Evolutionary conservation across 306 rosid genomes (phyloP).

Genomic region (Quercus rubra): DNA sequence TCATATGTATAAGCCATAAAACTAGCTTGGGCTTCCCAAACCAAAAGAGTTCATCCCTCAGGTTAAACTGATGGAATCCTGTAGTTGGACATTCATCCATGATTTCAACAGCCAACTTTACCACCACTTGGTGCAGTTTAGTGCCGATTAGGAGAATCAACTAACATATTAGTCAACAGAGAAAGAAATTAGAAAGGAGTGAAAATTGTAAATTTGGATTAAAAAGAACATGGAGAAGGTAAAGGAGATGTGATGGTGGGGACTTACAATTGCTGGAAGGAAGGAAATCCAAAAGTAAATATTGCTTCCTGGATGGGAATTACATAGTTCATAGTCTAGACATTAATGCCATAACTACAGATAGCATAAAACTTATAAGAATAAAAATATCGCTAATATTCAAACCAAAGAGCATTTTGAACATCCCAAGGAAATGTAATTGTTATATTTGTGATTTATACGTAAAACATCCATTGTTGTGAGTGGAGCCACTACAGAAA

Average conservation of each 20-base stretch:
- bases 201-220: conserved; percentile 7
- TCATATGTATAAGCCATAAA: conserved; percentile 62
- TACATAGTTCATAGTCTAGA: conserved; percentile 14
- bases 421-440: neutral
- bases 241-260: neutral
- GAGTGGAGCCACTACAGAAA: neutral
- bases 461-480: neutral
- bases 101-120: conserved; percentile 81
- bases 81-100: conserved; percentile 37
- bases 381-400: neutral
- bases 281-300: conserved; percentile 94
- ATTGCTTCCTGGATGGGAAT: conserved; percentile 66
- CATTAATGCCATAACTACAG: conserved; percentile 13
- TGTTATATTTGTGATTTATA: neutral
- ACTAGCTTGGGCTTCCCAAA: conserved; percentile 82
- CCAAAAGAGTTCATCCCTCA: conserved; percentile 91
- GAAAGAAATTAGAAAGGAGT: neutral
- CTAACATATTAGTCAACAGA: conserved; percentile 32
- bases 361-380: neutral
- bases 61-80: conserved; percentile 46
- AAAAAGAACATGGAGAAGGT: neutral
- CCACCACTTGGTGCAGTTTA: conserved; percentile 81
- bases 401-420: neutral
- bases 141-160: conserved; percentile 81
- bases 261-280: conserved; percentile 82